Percentiles rank a stretch among this genome's conserved stretches.
Conservation (phyloP, 2,329 filamentous ascomycete species). For the Colletotrichum sp. region DNA sequence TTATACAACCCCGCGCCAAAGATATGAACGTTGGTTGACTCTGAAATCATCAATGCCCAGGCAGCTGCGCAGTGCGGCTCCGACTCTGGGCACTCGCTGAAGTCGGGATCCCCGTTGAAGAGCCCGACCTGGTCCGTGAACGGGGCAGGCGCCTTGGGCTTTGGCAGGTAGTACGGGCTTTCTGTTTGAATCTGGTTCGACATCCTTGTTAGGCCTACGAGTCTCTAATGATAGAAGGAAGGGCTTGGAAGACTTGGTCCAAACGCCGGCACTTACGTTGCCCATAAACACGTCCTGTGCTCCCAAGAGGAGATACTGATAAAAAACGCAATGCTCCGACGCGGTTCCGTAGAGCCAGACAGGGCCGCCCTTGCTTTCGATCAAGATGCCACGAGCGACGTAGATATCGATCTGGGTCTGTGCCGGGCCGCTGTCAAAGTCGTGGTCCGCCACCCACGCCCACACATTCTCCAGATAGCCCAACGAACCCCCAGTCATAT, state of each 20-base stretch:
- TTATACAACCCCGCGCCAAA: slow-evolving; percentile 32
- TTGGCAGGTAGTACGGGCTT: slow-evolving; percentile 31
- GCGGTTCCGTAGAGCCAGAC: slow-evolving; percentile 28
- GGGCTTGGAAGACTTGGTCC: not conserved
- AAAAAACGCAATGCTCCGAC: slow-evolving; percentile 38
- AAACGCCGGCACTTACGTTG: slow-evolving; percentile 29
- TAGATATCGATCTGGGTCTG: slow-evolving; percentile 36
- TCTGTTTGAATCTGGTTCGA: slow-evolving; percentile 46
- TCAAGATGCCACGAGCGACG: slow-evolving; percentile 38
- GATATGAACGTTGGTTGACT: slow-evolving; percentile 26
- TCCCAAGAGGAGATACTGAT: slow-evolving; percentile 52
- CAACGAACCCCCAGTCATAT: slow-evolving; percentile 37
- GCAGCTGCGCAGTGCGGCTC: slow-evolving; percentile 23
- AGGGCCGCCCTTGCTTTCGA: slow-evolving; percentile 27
- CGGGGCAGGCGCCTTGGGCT: slow-evolving; percentile 24
- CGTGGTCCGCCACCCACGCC: slow-evolving; percentile 55
- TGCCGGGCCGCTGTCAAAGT: slow-evolving; percentile 34
- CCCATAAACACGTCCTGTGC: slow-evolving; percentile 54
- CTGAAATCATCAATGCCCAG: slow-evolving; percentile 28
- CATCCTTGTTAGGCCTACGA: slow-evolving; percentile 24
- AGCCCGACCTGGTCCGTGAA: slow-evolving; percentile 19
- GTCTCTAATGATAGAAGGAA: not conserved
- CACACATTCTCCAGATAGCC: not conserved
- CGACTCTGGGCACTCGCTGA: slow-evolving; percentile 4
- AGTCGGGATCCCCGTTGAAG: slow-evolving; percentile 16